Evolutionary conservation across 805 yeast species (phyloP).

Genomic region (Yamadazyma philogaea): DNA sequence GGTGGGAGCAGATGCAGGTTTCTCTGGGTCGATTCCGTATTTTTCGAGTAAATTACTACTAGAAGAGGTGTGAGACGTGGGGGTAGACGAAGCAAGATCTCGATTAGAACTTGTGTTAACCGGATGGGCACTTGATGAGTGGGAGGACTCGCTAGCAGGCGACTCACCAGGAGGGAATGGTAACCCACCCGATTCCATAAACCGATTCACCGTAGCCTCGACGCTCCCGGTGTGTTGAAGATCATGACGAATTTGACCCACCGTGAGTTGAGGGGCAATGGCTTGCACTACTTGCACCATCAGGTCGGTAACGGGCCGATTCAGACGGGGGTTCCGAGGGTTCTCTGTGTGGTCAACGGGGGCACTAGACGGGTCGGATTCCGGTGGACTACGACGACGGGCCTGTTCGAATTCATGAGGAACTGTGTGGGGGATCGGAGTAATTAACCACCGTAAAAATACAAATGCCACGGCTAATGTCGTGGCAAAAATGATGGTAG

Average conservation of each 20-base stretch:
- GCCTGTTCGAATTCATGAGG: slow-evolving; percentile 16
- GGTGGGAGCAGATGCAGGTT: slow-evolving; percentile 6
- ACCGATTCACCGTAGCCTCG: slow-evolving; percentile 72
- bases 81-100: slow-evolving; percentile 11
- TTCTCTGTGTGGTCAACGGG: neutral
- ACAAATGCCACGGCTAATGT: slow-evolving; percentile 53
- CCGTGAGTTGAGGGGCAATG: slow-evolving; percentile 70
- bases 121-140: no score
- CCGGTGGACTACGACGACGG: slow-evolving; percentile 4
- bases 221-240: slow-evolving; percentile 77
- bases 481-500: slow-evolving; percentile 50
- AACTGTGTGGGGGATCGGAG: slow-evolving; percentile 50
- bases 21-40: slow-evolving; percentile 38
- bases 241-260: slow-evolving; percentile 69
- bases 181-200: slow-evolving; percentile 56
- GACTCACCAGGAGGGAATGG: slow-evolving; percentile 51
- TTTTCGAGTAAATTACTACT: slow-evolving; percentile 32
- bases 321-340: neutral
- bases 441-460: slow-evolving; percentile 62
- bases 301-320: slow-evolving; percentile 54
- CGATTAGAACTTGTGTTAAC: no score
- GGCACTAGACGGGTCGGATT: neutral
- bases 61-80: slow-evolving; percentile 18
- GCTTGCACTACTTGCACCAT: slow-evolving; percentile 88
- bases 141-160: slow-evolving; percentile 14